phyloP scores from a whole-genome alignment of 352 stramenopile species.

The Albugo laibachii region DNA sequence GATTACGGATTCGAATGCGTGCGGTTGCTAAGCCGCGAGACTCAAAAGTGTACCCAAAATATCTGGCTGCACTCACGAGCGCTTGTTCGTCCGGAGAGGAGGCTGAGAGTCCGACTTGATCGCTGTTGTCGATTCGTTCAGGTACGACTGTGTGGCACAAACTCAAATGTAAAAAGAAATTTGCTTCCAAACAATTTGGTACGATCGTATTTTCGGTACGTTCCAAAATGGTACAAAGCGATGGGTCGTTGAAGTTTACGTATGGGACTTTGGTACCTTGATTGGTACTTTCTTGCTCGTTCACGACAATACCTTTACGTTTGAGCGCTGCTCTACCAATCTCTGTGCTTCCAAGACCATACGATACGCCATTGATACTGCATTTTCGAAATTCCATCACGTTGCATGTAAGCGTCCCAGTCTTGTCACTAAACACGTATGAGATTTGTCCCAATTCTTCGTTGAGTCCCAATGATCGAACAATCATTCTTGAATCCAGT shows the following conservation, averaged over 20 bases:
- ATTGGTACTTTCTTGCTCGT: slow-evolving; percentile 15
- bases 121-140: slow-evolving; percentile 23
- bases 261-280: slow-evolving; percentile 27
- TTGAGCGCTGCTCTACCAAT: slow-evolving; percentile 47
- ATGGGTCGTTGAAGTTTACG: slow-evolving; percentile 58
- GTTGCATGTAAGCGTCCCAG: slow-evolving; percentile 86
- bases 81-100: slow-evolving; percentile 79
- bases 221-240: slow-evolving; percentile 24
- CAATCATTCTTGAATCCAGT: slow-evolving; percentile 73
- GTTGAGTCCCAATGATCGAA: slow-evolving; percentile 69
- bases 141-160: slow-evolving; percentile 69
- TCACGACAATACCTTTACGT: slow-evolving; percentile 34
- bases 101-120: slow-evolving; percentile 39
- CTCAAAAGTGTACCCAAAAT: slow-evolving; percentile 56
- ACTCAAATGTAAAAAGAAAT: slow-evolving; percentile 75
- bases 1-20: slow-evolving; percentile 29
- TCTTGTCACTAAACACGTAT: slow-evolving; percentile 87
- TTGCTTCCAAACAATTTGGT: slow-evolving; percentile 16
- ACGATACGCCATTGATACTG: slow-evolving; percentile 83
- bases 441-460: slow-evolving; percentile 85
- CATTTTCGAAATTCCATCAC: slow-evolving; percentile 92
- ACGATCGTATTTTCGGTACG: slow-evolving; percentile 8
- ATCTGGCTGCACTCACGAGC: slow-evolving; percentile 72
- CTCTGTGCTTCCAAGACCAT: slow-evolving; percentile 76
- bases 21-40: slow-evolving; percentile 38